These are phyloP conservation scores for Volvox carteri DNA, from an alignment of 163 green algal genomes.

Conservation along the genomic window DNA sequence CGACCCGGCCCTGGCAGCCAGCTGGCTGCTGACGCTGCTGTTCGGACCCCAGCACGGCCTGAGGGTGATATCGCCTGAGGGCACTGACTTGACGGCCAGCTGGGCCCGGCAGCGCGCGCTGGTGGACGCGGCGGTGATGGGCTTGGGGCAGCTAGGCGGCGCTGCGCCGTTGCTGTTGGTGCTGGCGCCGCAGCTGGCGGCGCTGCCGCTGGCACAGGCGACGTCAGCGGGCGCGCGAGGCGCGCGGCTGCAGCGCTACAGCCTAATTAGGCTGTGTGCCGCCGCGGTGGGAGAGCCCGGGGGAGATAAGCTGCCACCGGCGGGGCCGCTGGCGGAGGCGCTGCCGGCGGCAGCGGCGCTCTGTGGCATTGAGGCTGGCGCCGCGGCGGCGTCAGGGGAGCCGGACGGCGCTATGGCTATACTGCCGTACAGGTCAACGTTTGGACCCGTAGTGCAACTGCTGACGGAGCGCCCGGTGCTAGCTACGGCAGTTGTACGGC, in stretches of 20 bases:
- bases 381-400: neutral
- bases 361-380: constrained; percentile 26
- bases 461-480: constrained; percentile 12
- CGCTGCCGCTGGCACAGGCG: constrained; percentile 32
- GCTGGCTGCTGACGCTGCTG: constrained; percentile 45
- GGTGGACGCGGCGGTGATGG: constrained; percentile 20
- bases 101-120: constrained; percentile 5
- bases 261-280: constrained; percentile 36
- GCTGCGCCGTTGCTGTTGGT: constrained; percentile 18
- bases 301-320: neutral
- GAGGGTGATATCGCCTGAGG: constrained; percentile 3
- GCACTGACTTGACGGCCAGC: neutral
- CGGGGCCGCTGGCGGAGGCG: neutral
- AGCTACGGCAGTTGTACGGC: constrained; percentile 6
- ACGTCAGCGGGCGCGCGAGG: neutral
- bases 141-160: constrained; percentile 6
- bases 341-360: constrained; percentile 48
- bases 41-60: constrained; percentile 51
- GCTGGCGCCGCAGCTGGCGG: constrained; percentile 31
- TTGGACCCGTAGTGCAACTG: constrained; percentile 29
- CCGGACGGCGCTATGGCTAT: neutral
- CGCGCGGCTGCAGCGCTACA: constrained; percentile 45
- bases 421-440: neutral
- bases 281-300: neutral
- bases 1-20: constrained; percentile 45